Evolutionary conservation across 805 yeast genomes (phyloP).

Genomic region (Jamesozyma hellenica): DNA sequence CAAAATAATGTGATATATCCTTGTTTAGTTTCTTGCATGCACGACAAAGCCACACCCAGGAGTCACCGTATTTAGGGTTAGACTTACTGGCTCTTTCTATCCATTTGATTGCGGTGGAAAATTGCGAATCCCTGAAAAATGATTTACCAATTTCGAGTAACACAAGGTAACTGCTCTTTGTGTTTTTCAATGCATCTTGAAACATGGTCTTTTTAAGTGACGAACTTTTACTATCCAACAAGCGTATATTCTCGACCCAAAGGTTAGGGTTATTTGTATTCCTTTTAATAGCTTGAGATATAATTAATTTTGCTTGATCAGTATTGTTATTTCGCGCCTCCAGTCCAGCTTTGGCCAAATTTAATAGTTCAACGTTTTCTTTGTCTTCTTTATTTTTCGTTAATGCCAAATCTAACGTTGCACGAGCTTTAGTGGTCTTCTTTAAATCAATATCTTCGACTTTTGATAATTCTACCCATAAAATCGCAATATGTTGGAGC

Average conservation of each 20-base stretch:
- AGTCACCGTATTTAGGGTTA: slow-evolving; percentile 58
- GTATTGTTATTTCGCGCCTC: slow-evolving; percentile 44
- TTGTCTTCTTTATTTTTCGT: slow-evolving; percentile 36
- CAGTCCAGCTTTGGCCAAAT: slow-evolving; percentile 47
- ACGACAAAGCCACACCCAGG: slow-evolving; percentile 58
- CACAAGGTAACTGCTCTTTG: slow-evolving; percentile 50
- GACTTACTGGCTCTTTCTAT: slow-evolving; percentile 55
- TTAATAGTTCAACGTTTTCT: slow-evolving; percentile 34
- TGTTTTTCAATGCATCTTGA: slow-evolving; percentile 59
- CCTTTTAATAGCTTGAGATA: slow-evolving; percentile 48
- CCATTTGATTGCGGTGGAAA: slow-evolving; percentile 60
- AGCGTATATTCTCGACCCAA: slow-evolving; percentile 54
- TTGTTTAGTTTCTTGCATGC: slow-evolving; percentile 29
- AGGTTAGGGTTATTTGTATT: slow-evolving; percentile 50
- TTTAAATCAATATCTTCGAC: slow-evolving; percentile 36
- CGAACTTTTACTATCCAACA: slow-evolving; percentile 33
- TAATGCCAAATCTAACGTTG: slow-evolving; percentile 60
- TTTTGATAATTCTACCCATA: slow-evolving; percentile 49
- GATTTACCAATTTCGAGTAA: slow-evolving; percentile 55
- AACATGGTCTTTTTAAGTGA: slow-evolving; percentile 48
- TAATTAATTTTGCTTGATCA: slow-evolving; percentile 42
- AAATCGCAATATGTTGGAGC: slow-evolving; percentile 33
- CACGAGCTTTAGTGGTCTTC: slow-evolving; percentile 50
- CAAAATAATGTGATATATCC: slow-evolving; percentile 7
- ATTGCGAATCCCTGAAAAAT: slow-evolving; percentile 57